These are phyloP conservation scores for Aureobasidium melanogenum DNA, from an alignment of 2,329 filamentous ascomycete genomes.

Conservation along the genomic window DNA sequence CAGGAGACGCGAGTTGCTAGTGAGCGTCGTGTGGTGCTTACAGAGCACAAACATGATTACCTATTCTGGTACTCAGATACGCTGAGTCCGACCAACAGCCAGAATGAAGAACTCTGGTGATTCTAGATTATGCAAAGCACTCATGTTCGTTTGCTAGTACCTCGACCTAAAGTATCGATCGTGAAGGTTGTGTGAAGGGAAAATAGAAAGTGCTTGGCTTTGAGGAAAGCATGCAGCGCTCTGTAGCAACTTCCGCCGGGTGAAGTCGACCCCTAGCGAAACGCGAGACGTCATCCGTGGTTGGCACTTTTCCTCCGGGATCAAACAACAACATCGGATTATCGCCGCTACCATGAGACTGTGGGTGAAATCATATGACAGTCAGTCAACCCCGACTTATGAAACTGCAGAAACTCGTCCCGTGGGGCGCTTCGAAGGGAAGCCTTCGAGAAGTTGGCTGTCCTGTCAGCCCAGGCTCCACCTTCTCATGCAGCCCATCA, in stretches of 20 bases:
- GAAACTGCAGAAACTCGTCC: slow-evolving; percentile 8
- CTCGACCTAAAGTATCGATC: too few relatives aligned
- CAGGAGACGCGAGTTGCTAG: not conserved
- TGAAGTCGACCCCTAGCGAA: not conserved
- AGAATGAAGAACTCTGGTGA: not conserved
- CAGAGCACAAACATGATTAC: too few relatives aligned
- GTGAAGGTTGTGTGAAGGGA: not conserved
- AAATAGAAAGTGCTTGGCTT: not conserved
- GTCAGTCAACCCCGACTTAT: not conserved
- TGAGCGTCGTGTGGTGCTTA: not conserved
- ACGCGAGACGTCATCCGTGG: not conserved
- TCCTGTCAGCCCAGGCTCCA: slow-evolving; percentile 34
- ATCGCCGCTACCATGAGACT: slow-evolving; percentile 5
- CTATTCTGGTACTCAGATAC: not conserved
- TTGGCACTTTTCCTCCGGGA: not conserved
- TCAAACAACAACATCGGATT: not conserved
- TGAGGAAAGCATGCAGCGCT: not conserved
- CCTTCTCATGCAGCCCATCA: slow-evolving; percentile 20
- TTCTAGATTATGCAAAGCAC: not conserved
- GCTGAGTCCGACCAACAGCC: not conserved
- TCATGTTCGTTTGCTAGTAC: not conserved
- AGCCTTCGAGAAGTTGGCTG: slow-evolving; percentile 43
- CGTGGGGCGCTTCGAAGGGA: slow-evolving; percentile 32
- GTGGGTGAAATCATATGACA: not conserved
- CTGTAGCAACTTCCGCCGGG: not conserved